Evolutionary conservation across 1,284 basidiomycete genomes (phyloP), one percentile per base, ranked within the genome.

Genomic region (Sporisorium scitamineum): DNA sequence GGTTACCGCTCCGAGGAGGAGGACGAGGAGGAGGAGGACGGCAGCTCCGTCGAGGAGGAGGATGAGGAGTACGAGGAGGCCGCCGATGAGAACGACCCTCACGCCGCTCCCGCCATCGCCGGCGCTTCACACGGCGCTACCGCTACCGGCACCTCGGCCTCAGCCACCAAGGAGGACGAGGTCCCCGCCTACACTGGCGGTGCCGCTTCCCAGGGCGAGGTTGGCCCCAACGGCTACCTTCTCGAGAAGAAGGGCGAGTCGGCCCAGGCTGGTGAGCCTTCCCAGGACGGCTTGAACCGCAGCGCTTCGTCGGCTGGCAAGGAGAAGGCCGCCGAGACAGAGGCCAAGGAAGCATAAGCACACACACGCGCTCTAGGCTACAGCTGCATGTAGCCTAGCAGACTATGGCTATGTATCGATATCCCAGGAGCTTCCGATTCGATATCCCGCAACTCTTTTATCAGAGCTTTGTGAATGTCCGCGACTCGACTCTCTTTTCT

Each of bases 31-130:
- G 90, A 89, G 20, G 91, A 90, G 58, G 91, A 90, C 10, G 91
- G 90, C 39, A 92, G 90, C 57, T 87, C 90, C 27, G 93, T 93
- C 80, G 92, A 92, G 62, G 92, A 92, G 67, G 90, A 90, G 54
- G 90, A 90, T 8, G 81, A 82, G 20, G 77, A 79, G 53, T 70
- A 82, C 48, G 90, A 90, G 18, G 91, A 89, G 59, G 82, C 70
- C 11, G 75, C 63, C 13, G 63, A 76, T 13, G 76, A 83, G 58
- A 60, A 74, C 53, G 26, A 70, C 26, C 70, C 68, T 42, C 50
- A 61, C 52, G 70, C 75, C 20, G 80, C 80, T 10, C 73, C 83
- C 16, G 78, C 82, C 52, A 65, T 82, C 55, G 69, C 76, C 69
- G 78, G 64, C 60, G 80, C 76, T 41, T 71, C 70, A 26, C 66